These are phyloP conservation scores for Nidularia sp. DNA, from an alignment of 768 basidiomycete species.

Conservation along the genomic window DNA sequence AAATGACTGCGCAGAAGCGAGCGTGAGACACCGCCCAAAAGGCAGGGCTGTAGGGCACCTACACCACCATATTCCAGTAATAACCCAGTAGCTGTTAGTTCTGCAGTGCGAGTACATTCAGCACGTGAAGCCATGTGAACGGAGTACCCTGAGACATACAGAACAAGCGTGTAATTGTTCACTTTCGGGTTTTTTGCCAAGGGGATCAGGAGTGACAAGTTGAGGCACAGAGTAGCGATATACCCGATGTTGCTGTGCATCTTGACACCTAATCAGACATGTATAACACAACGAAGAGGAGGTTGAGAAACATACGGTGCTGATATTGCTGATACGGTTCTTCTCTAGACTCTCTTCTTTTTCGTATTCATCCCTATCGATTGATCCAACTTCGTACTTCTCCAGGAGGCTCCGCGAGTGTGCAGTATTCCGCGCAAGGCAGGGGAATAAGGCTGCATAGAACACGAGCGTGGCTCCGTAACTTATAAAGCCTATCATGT, in stretches of 20 bases:
- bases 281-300: neutral
- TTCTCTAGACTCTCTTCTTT: constrained; percentile 76
- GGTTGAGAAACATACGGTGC: constrained; percentile 55
- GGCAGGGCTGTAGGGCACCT: constrained; percentile 16
- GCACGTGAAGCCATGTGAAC: neutral
- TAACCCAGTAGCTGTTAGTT: constrained; percentile 72
- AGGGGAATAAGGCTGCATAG: constrained; percentile 74
- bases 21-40: neutral
- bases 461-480: constrained; percentile 83
- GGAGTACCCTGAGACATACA: constrained; percentile 41
- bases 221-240: constrained; percentile 58
- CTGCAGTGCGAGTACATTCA: constrained; percentile 23
- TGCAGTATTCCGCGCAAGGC: constrained; percentile 74
- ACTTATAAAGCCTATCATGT: constrained; percentile 74
- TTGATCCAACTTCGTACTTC: constrained; percentile 57
- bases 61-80: constrained; percentile 90
- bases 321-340: constrained; percentile 82
- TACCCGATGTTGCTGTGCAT: constrained; percentile 78
- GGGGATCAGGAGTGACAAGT: constrained; percentile 69
- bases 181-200: constrained; percentile 52
- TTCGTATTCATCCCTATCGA: constrained; percentile 62
- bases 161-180: constrained; percentile 69
- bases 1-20: constrained; percentile 51
- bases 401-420: constrained; percentile 52
- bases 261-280: too few species aligned